Evolutionary conservation across 2,329 filamentous ascomycete genomes (phyloP).

Genomic region (Monosporascus sp.): DNA sequence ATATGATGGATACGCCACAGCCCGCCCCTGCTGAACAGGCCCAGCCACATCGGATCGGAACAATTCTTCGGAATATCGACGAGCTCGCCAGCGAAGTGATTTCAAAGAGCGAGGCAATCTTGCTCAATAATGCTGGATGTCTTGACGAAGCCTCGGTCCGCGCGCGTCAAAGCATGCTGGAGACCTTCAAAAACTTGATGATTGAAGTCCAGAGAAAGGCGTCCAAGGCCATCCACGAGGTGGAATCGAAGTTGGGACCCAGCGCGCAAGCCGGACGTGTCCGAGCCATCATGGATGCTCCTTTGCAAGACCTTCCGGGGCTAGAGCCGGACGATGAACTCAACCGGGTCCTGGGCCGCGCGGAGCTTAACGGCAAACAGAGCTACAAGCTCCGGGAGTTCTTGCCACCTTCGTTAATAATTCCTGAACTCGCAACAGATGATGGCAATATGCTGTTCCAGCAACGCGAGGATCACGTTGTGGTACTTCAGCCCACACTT

Average conservation of each 20-base stretch:
- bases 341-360: constrained; percentile 5
- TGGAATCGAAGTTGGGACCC: constrained; percentile 4
- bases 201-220: constrained; percentile 7
- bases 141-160: not conserved
- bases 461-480: not conserved
- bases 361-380: constrained; percentile 1
- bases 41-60: constrained; percentile 3
- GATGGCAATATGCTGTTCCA: not conserved
- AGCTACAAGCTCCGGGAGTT: constrained; percentile 12
- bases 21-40: not conserved
- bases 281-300: not conserved
- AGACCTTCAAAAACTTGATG: constrained; percentile 11
- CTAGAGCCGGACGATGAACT: constrained; percentile 1
- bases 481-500: constrained; percentile 9
- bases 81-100: constrained; percentile 5
- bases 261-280: not conserved
- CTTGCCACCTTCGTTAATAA: not conserved
- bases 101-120: not conserved
- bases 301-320: constrained; percentile 6
- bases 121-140: not conserved
- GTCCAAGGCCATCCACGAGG: constrained; percentile 7
- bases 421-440: constrained; percentile 1
- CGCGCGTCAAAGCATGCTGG: constrained; percentile 3
- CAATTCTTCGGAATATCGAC: constrained; percentile 9
- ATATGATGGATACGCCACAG: not conserved